Percentiles rank a stretch among this genome's conserved stretches.
phyloP scores from a whole-genome alignment of 257 asterid genomes.

The Jasminum sambac region DNA sequence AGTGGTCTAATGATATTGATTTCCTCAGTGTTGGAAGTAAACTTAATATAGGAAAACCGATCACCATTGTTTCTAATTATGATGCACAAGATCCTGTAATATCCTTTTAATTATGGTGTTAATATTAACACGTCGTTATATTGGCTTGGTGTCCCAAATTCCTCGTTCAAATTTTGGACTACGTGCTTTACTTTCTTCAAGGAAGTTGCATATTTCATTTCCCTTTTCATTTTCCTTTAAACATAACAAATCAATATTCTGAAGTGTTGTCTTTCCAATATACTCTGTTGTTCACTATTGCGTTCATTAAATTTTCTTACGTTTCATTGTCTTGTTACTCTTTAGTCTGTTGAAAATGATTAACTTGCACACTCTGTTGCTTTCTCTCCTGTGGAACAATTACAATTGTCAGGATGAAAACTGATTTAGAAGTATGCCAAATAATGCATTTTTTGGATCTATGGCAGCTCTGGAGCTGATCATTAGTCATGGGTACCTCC shows the following conservation, averaged over 20 bases:
- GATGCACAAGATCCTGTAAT: not conserved
- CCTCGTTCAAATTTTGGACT: not conserved
- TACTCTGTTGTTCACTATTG: not conserved
- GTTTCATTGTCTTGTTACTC: not conserved
- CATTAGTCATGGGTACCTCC: conserved; percentile 70
- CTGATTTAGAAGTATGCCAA: conserved; percentile 2
- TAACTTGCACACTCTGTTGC: not conserved
- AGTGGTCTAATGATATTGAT: not conserved
- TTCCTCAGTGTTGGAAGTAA: not conserved
- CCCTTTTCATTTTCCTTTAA: not conserved
- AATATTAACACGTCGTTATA: not conserved
- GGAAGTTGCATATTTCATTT: not conserved
- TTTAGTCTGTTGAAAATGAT: not conserved
- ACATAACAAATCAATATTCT: not conserved
- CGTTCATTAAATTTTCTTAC: not conserved
- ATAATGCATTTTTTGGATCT: conserved; percentile 24
- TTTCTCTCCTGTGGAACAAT: not conserved
- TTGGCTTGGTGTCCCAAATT: not conserved
- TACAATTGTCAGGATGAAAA: not conserved
- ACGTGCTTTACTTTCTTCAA: not conserved
- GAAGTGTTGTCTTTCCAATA: not conserved
- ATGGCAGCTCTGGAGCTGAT: conserved; percentile 45
- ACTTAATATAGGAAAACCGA: not conserved
- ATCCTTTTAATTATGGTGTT: not conserved
- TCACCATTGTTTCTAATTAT: not conserved